These are phyloP conservation scores for Henckelia pumila DNA, from an alignment of 257 asterid species.

Conservation along the genomic window DNA sequence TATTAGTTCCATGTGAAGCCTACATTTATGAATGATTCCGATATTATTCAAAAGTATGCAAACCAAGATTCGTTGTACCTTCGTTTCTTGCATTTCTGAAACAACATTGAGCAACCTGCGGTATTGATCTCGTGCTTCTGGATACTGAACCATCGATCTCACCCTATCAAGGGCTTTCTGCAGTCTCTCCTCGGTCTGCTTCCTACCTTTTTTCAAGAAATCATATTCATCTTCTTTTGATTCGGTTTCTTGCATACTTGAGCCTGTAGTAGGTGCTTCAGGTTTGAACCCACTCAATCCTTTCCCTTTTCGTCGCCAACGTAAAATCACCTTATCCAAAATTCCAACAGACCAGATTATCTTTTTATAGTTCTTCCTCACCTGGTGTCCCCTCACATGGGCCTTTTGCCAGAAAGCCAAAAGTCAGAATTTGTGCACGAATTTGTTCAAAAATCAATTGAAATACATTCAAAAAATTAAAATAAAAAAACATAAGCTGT, in stretches of 20 bases:
- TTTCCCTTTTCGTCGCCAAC: constrained; percentile 88
- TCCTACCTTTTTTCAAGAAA: constrained; percentile 79
- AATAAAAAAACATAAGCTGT: not conserved
- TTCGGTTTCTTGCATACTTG: constrained; percentile 41
- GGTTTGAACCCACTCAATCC: constrained; percentile 77
- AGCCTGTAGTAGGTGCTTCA: constrained; percentile 47
- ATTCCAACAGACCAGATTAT: constrained; percentile 93
- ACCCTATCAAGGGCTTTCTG: constrained; percentile 87
- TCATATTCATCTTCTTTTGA: constrained; percentile 79
- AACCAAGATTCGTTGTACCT: constrained; percentile 44
- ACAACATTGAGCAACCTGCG: constrained; percentile 84
- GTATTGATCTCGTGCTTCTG: constrained; percentile 91
- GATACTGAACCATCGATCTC: constrained; percentile 91
- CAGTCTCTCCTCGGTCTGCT: constrained; percentile 76
- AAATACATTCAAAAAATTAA: too few relatives aligned
- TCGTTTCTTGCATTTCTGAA: constrained; percentile 75
- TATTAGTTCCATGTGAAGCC: not conserved
- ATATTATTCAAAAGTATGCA: not conserved
- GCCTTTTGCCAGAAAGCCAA: constrained; percentile 53
- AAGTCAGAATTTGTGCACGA: constrained; percentile 26
- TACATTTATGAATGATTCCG: not conserved
- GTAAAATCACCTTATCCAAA: constrained; percentile 74
- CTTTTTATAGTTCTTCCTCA: constrained; percentile 76
- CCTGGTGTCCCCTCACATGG: constrained; percentile 94
- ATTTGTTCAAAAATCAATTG: not conserved